Base-by-base conservation (phyloP, 2,329 filamentous ascomycete species). In the Scopulariopsis brevicaulis region DNA sequence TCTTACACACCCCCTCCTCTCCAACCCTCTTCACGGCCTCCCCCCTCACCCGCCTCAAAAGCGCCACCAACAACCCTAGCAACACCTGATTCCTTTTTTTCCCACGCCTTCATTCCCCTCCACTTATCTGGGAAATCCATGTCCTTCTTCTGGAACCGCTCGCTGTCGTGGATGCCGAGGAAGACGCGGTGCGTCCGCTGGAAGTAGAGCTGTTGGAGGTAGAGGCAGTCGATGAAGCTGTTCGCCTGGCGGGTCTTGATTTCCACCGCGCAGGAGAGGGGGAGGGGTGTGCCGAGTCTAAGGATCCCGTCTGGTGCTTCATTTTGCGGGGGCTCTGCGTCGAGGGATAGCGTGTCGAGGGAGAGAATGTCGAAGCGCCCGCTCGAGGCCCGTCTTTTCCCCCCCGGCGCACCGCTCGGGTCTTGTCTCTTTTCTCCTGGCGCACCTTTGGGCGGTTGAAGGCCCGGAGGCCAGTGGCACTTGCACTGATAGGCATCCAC, bases 181-280 rank as follows among this genome's bases (percentile, higher is more conserved):
- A 57, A 57, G 5, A 57, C 25, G 3, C 48, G 28, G 10, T 25
- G 34, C 4, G 32, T 40, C 43, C 34, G 55, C 55, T 57, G 55
- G 46, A 57, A 57, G 46, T 57, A 57, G n/a, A 57, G 55, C 55
- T 57, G 55, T 11, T 25, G 18, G 25, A 52, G 34, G 46, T 51
- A 57, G 35, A 32, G 40, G 5, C 18, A 14, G 3, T 40, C 37
- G 14, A 50, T 12, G 14, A 37, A 22, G 24, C 20, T 32, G 5
- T 57, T 5, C 32, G 12, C 18, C 46, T 37, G 18, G 20, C 46
- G 55, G 18, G 55, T 57, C 55, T 57, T 57, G 46, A 57, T 57
- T 28, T 57, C 55, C 25, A 57, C 32, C n/a, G 40, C 48, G 55
- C 55, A 57, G 14, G 25, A 35, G 34, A 43, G 55, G 1, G 28